phyloP scores from a whole-genome alignment of 805 yeast genomes.

The Candida pseudofarinosa region DNA sequence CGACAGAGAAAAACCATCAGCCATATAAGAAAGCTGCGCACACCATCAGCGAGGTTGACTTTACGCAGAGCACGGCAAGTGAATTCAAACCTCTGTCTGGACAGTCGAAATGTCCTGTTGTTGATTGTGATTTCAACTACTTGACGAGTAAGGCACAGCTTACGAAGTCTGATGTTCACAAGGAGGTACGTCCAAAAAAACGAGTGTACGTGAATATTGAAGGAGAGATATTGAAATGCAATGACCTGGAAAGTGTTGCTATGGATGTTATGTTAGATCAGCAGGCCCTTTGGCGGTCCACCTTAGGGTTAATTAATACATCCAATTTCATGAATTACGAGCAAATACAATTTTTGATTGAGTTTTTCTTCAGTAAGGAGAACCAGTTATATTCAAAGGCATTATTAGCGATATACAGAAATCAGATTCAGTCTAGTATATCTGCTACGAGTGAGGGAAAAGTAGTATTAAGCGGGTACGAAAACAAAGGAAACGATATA shows the following conservation, averaged over 20 bases:
- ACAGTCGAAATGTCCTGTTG: constrained; percentile 30
- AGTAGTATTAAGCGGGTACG: constrained; percentile 4
- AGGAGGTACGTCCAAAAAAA: constrained; percentile 11
- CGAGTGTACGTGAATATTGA: background rate
- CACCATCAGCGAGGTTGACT: constrained; percentile 22
- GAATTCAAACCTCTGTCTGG: background rate
- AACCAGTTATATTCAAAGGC: constrained; percentile 18
- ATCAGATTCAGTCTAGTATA: constrained; percentile 19
- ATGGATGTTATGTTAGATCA: constrained; percentile 13
- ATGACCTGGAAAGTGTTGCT: constrained; percentile 3
- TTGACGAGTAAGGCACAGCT: constrained; percentile 23
- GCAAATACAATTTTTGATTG: constrained; percentile 27
- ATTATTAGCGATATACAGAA: constrained; percentile 21
- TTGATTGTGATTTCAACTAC: constrained; percentile 36
- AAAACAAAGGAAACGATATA: constrained; percentile 8
- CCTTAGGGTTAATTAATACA: constrained; percentile 15
- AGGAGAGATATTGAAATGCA: background rate
- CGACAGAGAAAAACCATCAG: background rate
- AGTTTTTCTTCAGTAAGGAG: constrained; percentile 21
- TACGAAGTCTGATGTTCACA: constrained; percentile 13
- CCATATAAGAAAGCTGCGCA: constrained; percentile 8
- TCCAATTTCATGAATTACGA: constrained; percentile 15
- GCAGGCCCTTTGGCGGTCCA: constrained; percentile 25
- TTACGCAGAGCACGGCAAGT: constrained; percentile 12
- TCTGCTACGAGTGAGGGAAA: constrained; percentile 11